Evolutionary conservation across 176 grass and related monocot species (phyloP), one percentile per base, ranked within the genome.

Genomic region (Cenchrus purpureus): DNA sequence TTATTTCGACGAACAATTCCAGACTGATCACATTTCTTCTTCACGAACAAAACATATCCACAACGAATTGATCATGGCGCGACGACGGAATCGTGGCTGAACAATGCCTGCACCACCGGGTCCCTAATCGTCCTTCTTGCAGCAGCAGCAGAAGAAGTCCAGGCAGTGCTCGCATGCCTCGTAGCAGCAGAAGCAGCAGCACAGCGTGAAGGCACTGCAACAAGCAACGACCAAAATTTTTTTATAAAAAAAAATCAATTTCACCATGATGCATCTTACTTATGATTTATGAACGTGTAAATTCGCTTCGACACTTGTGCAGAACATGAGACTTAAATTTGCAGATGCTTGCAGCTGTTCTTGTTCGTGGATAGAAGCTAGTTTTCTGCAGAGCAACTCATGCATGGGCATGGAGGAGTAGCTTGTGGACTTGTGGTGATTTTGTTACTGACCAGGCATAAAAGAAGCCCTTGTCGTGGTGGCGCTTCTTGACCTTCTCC

Each of bases 121-220:
- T 40, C 37, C 46, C 78, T 57, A 91, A 16, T 85, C 73, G 49
- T 90, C 86, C 88, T 91, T 85, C 78, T 86, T 76, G 59, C 62
- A 37, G 31, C 93, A 95, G 82, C 87, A 88, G 90, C 87, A 95
- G 85, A 90, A 68, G 65, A 73, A 83, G 63, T 92, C 73, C 17
- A 88, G 86, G 84, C 85, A 94, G 78, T 85, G 82, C 81, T 94
- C 81, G 58, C 92, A 94, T 60, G 87, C 22, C 76, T 90, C 92
- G 31, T 88, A 89, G 78, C 92, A 92, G 84, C 84, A 94, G 79
- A 90, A 94, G 87, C 92, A 94, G 79, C 90, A 92, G 75, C 87
- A 95, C 28, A 92, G 7, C 72, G 76, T 61, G 83, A 95, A 92
- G 65, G 92, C 86, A 60, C 84, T 92, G 70, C 76, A 85, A 49